Evolutionary conservation across 75 land plant species (phyloP).

Genomic region (Cryptomeria japonica): DNA sequence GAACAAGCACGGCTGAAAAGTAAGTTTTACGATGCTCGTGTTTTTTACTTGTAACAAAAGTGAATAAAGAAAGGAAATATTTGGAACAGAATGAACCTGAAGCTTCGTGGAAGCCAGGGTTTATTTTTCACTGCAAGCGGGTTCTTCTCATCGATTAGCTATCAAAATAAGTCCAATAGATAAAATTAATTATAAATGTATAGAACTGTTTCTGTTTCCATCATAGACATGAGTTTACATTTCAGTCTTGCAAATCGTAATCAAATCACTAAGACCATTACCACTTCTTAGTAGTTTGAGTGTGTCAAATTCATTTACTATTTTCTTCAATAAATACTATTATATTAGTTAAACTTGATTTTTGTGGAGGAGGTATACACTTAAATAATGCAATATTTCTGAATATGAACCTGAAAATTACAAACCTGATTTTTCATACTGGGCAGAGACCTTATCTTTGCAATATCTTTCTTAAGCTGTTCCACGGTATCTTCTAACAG

Average conservation of each 20-base stretch:
- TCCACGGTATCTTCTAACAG: constrained; percentile 4
- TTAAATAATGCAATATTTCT: background rate
- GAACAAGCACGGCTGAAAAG: background rate
- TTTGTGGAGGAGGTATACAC: background rate
- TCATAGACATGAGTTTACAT: background rate
- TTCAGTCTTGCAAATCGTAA: background rate
- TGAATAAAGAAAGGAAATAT: background rate
- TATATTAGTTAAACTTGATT: background rate
- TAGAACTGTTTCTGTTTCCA: background rate
- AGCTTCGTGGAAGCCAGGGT: background rate
- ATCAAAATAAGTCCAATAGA: background rate
- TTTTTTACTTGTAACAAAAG: background rate
- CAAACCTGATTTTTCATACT: background rate
- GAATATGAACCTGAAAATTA: background rate
- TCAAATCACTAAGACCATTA: background rate
- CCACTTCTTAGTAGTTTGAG: background rate
- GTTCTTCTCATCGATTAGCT: background rate
- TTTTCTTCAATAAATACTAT: background rate
- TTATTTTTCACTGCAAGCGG: background rate
- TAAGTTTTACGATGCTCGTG: background rate
- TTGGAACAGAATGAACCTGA: background rate
- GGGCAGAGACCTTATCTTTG: background rate
- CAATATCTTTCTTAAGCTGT: background rate
- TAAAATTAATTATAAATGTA: background rate
- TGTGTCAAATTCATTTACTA: background rate